A percentile compares a stretch with the other conserved stretches of the same genome.
Conservation (phyloP, 2,329 filamentous ascomycete species). For the Cladosporium velox region DNA sequence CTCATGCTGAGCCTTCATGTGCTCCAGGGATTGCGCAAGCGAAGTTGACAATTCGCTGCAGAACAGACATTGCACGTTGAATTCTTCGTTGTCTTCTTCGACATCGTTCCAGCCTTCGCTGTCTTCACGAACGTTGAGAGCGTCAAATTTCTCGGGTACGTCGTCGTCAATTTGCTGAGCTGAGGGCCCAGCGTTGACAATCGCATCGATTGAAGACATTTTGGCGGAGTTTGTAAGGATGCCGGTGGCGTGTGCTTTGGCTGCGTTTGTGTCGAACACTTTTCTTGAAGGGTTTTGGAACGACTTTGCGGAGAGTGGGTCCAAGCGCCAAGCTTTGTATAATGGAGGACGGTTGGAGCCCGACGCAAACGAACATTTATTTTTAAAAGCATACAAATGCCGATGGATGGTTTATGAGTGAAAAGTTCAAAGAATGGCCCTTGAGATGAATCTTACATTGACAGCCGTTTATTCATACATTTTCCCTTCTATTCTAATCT, state of each 20-base stretch:
- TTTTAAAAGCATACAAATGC: not conserved
- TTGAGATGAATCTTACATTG: not conserved
- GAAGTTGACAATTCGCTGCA: constrained; percentile 40
- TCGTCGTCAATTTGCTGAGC: constrained; percentile 21
- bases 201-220: constrained; percentile 21
- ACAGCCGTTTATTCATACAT: not conserved
- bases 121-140: constrained; percentile 35
- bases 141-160: constrained; percentile 23
- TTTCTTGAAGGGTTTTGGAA: constrained; percentile 11
- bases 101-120: constrained; percentile 49
- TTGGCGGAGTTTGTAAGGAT: not conserved
- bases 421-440: not conserved
- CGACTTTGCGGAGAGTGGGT: not conserved
- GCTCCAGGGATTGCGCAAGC: constrained; percentile 40
- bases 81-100: constrained; percentile 43
- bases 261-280: not conserved
- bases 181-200: constrained; percentile 13
- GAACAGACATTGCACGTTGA: constrained; percentile 44
- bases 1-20: constrained; percentile 40
- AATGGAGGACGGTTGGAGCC: not conserved
- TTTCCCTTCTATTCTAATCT: not conserved
- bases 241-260: constrained; percentile 13
- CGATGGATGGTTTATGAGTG: not conserved
- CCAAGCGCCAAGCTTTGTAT: not conserved
- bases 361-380: not conserved